Conservation (phyloP, 495 filamentous ascomycete genomes). For the Hypoxylon fuscum region DNA sequence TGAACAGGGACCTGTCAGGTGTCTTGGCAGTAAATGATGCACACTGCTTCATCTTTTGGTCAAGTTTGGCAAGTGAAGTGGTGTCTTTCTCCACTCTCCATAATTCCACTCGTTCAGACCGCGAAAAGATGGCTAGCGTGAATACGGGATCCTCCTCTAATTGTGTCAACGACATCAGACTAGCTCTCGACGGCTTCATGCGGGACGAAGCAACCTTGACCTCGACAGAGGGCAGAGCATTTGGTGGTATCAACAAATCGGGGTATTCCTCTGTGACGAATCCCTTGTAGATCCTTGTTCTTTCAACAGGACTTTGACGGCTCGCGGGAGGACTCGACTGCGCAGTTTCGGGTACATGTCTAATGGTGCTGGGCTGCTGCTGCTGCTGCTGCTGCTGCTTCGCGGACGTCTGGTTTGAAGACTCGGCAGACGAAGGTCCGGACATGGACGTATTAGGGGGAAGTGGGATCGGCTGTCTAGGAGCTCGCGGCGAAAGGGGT, state of each 20-base stretch:
- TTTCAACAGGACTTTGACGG: conserved; percentile 46
- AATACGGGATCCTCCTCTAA: conserved; percentile 93
- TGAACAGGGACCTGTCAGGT: conserved; percentile 87
- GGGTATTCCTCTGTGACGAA: conserved; percentile 85
- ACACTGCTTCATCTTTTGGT: conserved; percentile 78
- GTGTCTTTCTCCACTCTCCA: conserved; percentile 96
- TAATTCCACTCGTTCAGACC: conserved; percentile 79
- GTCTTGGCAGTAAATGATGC: conserved; percentile 72
- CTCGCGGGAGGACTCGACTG: conserved; percentile 40
- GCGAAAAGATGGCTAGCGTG: conserved; percentile 83
- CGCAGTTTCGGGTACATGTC: conserved; percentile 42
- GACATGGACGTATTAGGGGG: conserved; percentile 69
- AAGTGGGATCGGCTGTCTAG: conserved; percentile 70
- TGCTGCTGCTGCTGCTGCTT: too few relatives aligned
- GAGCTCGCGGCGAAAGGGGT: conserved; percentile 77
- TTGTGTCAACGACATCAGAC: conserved; percentile 73
- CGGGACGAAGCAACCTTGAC: conserved; percentile 90
- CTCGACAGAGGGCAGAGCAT: conserved; percentile 86
- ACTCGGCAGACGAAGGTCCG: conserved; percentile 57
- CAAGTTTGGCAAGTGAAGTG: conserved; percentile 79
- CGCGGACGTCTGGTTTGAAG: conserved; percentile 47
- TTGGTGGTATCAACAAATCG: conserved; percentile 82
- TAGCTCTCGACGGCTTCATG: conserved; percentile 89
- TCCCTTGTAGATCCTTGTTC: conserved; percentile 62
- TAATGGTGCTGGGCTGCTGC: conserved; percentile 48